Conservation (phyloP, 768 basidiomycete species). For the Lactarius pseudohatsudake region DNA sequence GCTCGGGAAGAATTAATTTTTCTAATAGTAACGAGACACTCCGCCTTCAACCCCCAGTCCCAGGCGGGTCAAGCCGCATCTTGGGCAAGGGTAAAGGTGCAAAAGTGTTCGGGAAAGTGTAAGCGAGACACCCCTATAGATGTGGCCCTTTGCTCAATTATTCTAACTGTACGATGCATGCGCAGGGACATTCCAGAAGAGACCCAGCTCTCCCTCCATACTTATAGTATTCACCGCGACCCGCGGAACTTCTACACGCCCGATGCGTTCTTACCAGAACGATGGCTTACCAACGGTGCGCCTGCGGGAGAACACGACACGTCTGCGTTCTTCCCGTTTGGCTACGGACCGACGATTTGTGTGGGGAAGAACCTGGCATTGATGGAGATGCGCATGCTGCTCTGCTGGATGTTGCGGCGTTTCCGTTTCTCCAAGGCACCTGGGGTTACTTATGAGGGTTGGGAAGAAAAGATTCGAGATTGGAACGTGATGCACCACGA, state of each 20-base stretch:
- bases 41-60: conserved; percentile 50
- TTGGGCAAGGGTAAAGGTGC: conserved; percentile 38
- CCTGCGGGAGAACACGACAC: conserved; percentile 32
- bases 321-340: conserved; percentile 45
- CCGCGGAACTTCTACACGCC: conserved; percentile 22
- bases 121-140: background rate
- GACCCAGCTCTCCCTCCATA: conserved; percentile 25
- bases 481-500: conserved; percentile 21
- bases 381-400: conserved; percentile 43
- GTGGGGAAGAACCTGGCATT: conserved; percentile 45
- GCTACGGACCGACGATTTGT: conserved; percentile 44
- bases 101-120: conserved; percentile 25
- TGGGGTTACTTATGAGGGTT: conserved; percentile 9
- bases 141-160: background rate
- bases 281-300: conserved; percentile 16
- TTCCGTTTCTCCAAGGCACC: conserved; percentile 34
- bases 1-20: background rate
- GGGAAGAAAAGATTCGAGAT: conserved; percentile 20
- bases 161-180: background rate
- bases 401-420: conserved; percentile 39
- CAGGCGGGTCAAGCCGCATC: conserved; percentile 48
- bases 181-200: conserved; percentile 22
- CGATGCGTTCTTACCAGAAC: conserved; percentile 24
- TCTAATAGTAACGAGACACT: conserved; percentile 48
- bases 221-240: conserved; percentile 27